Evolutionary conservation across 257 asterid genomes (phyloP), one percentile per base, ranked within the genome.

Genomic region (Ehretia macrophylla): DNA sequence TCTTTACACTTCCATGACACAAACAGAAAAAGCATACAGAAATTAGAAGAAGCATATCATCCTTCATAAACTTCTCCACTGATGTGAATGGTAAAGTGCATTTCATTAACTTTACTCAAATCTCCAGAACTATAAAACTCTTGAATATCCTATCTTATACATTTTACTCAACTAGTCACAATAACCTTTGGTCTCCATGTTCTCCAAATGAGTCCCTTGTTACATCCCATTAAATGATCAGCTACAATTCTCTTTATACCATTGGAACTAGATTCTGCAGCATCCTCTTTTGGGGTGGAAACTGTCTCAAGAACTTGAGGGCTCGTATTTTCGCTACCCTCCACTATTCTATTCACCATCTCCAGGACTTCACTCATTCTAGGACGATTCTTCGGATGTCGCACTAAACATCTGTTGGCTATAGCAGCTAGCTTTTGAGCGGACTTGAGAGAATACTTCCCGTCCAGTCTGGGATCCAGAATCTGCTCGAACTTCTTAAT

Each of bases 381-480:
- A 8, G 96, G 96, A 23, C 96, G 86, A 50, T 71, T 77, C 32
- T 77, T 91, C 1, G 96, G 92, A 51, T 83, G 94, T 73, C 86
- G 71, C 11, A 72, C 65, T 27, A 91, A 51, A 63, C 98, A 91
- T 71, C 71, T 66, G 49, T 80, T 91, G 17, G 98, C 98, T 42
- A 82, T 73, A 68, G 98, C 96, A 14, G 98, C 98, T 17, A 91
- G 71, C 75, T 80, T 87, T 57, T 80, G 84, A 11, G 92, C 95
- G 0, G 95, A 85, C 56, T 69, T 83, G 56, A 77, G 8, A 8
- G 79, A 82, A 59, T 76, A 85, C 10, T 74, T 72, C 55, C 95
- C 90, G 0, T 77, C 66, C 16, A 92, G 87, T n/a, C 85, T 78
- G 59, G 93, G 99, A 62, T 92, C 99, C 19, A 92, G 13, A 4